A percentile compares a stretch with the other conserved stretches of the same genome.
phyloP scores from a whole-genome alignment of 169 alveolate species.

The Perkinsus olseni region DNA sequence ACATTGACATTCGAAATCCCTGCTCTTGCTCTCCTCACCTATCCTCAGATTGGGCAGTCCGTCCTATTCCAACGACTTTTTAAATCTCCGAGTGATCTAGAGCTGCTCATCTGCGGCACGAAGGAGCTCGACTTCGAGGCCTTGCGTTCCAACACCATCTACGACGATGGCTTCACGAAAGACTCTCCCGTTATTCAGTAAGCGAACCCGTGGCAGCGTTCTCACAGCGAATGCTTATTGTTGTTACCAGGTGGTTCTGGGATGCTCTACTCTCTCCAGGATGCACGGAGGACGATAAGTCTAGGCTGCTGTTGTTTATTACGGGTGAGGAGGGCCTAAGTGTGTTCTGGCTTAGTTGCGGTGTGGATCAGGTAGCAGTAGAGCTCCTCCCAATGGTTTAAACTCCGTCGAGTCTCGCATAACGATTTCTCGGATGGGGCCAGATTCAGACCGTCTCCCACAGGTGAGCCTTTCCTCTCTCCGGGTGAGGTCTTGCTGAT shows the following conservation, averaged over 20 bases:
- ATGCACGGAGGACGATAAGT: background rate
- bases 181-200: conserved; percentile 22
- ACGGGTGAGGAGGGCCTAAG: conserved; percentile 65
- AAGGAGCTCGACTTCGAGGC: conserved; percentile 57
- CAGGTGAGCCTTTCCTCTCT: conserved; percentile 14
- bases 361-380: conserved; percentile 14
- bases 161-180: conserved; percentile 54
- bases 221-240: background rate
- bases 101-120: conserved; percentile 62
- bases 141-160: conserved; percentile 49
- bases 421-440: conserved; percentile 30
- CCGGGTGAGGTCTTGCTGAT: background rate
- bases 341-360: conserved; percentile 39
- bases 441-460: conserved; percentile 62
- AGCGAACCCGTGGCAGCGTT: too few relatives aligned
- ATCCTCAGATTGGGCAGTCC: background rate
- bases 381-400: background rate
- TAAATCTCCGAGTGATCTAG: conserved; percentile 55
- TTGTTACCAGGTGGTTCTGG: background rate
- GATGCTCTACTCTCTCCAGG: background rate
- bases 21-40: too few relatives aligned
- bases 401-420: background rate
- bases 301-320: conserved; percentile 47
- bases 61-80: background rate
- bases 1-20: too few relatives aligned